phyloP scores from a whole-genome alignment of 495 filamentous ascomycete genomes.

The Umbilicaria muhlenbergii region DNA sequence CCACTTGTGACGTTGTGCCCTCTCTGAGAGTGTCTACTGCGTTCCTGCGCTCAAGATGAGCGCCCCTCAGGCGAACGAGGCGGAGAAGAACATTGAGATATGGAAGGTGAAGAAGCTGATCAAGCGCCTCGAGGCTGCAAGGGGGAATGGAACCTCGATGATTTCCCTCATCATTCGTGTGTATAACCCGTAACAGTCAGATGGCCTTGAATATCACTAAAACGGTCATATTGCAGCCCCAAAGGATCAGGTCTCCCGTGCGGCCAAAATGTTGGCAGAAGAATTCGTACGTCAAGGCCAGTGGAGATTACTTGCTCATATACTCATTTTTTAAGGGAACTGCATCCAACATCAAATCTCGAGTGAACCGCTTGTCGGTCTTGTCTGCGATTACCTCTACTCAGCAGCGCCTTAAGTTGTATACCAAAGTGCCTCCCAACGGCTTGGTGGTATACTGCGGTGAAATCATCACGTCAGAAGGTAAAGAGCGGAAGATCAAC shows the following conservation, averaged over 20 bases:
- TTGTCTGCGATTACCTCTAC: conserved; percentile 97
- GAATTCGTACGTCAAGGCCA: conserved; percentile 60
- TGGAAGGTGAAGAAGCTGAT: conserved; percentile 96
- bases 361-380: conserved; percentile 94
- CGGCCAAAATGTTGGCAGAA: conserved; percentile 99
- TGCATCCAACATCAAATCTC: conserved; percentile 97
- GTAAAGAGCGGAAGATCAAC: conserved; percentile 98
- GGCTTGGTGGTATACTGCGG: conserved; percentile 97
- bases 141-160: conserved; percentile 96
- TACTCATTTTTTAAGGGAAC: conserved; percentile 52
- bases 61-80: conserved; percentile 74
- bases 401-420: conserved; percentile 95
- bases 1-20: no score
- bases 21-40: no score
- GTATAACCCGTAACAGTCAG: conserved; percentile 21
- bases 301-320: neutral
- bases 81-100: conserved; percentile 88
- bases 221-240: conserved; percentile 43
- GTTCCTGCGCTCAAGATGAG: conserved; percentile 53
- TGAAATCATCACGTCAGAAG: conserved; percentile 98
- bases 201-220: conserved; percentile 1
- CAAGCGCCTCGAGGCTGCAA: conserved; percentile 81
- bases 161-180: conserved; percentile 96
- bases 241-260: conserved; percentile 93
- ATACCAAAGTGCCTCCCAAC: conserved; percentile 96